Evolutionary conservation across 768 basidiomycete genomes (phyloP).

Genomic region (Boletus sensibilis): DNA sequence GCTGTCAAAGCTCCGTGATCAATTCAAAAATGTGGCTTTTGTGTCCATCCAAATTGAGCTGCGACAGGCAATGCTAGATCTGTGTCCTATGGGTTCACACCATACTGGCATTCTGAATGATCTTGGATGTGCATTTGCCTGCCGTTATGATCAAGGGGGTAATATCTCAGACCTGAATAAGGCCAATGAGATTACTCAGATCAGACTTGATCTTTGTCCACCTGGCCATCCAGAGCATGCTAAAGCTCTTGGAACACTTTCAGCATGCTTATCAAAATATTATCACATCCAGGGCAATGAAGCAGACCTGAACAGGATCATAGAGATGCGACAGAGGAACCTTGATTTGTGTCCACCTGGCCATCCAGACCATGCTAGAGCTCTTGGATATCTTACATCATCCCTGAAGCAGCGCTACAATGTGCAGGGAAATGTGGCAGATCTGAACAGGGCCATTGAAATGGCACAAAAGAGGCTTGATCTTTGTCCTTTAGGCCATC

Average conservation of each 20-base stretch:
- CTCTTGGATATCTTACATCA: not conserved
- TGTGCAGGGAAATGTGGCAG: not conserved
- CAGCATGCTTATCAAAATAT: not conserved
- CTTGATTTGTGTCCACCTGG: not conserved
- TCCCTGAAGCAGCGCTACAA: not conserved
- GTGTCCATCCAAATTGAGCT: not conserved
- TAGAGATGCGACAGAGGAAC: not conserved
- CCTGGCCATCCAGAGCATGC: not conserved
- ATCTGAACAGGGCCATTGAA: not conserved
- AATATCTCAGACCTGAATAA: not conserved
- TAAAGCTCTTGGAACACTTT: not conserved
- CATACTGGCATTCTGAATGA: fast-evolving
- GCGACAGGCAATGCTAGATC: not conserved
- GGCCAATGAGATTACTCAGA: not conserved
- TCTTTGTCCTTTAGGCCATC: not conserved
- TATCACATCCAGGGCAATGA: not conserved
- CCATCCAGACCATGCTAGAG: not conserved
- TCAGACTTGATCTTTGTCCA: not conserved
- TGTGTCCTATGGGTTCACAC: not conserved
- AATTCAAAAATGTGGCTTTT: not conserved
- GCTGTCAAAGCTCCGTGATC: not conserved
- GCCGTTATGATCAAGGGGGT: not conserved
- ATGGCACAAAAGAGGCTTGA: not conserved
- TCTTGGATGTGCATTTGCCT: not conserved
- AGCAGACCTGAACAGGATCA: not conserved